These are phyloP conservation scores for Heterobasidion occidentale DNA, from an alignment of 1,284 basidiomycete species.

Conservation along the genomic window DNA sequence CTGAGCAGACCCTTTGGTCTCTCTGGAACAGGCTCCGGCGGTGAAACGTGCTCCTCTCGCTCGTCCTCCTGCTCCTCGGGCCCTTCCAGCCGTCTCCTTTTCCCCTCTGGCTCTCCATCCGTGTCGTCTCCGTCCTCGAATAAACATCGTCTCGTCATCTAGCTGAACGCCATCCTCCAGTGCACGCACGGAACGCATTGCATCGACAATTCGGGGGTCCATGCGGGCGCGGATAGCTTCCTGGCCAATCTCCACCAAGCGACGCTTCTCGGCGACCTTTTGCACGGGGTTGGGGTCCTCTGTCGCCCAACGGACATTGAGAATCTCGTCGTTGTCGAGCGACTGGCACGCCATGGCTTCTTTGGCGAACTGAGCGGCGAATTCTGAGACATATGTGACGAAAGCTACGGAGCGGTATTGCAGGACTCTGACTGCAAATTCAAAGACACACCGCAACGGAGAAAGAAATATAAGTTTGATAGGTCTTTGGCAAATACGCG, in stretches of 20 bases:
- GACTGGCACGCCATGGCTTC: conserved; percentile 99
- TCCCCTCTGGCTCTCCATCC: conserved; percentile 16
- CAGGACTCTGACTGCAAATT: conserved; percentile 72
- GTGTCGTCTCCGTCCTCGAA: conserved; percentile 23
- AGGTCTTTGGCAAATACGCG: background rate
- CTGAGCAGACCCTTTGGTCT: conserved; percentile 55
- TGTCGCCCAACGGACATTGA: conserved; percentile 97
- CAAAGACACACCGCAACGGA: conserved; percentile 4
- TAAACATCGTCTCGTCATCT: conserved; percentile 25
- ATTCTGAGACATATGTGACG: conserved; percentile 88
- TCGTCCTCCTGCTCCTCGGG: conserved; percentile 22
- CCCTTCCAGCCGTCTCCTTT: conserved; percentile 20
- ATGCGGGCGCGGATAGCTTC: conserved; percentile 80
- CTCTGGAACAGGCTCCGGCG: conserved; percentile 17
- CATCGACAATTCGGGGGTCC: conserved; percentile 81
- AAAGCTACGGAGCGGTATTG: conserved; percentile 95
- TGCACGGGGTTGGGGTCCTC: conserved; percentile 92
- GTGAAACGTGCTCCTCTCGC: conserved; percentile 15
- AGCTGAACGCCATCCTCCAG: conserved; percentile 73
- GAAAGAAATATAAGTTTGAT: background rate
- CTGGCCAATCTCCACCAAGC: conserved; percentile 76
- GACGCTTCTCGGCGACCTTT: conserved; percentile 76
- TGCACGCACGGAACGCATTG: conserved; percentile 74
- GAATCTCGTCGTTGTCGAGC: conserved; percentile 93
- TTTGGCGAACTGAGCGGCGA: conserved; percentile 93